These are phyloP conservation scores for Vaccinium vitisidaea DNA, from an alignment of 148 eudicot species.

Conservation along the genomic window DNA sequence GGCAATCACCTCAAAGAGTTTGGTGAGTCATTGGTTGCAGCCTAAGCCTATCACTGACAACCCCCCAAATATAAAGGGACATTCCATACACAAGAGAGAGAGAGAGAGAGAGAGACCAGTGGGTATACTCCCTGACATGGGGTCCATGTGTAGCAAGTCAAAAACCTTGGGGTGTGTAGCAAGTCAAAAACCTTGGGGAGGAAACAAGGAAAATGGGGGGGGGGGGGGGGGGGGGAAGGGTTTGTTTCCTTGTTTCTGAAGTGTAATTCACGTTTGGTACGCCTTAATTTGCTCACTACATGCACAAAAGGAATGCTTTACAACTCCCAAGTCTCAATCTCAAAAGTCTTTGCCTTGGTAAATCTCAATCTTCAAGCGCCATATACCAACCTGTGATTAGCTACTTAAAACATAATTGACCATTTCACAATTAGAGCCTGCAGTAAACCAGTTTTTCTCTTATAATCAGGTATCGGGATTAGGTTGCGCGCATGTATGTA, in stretches of 20 bases:
- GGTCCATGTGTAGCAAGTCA: not conserved
- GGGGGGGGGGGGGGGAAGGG: no score
- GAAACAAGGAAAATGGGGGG: not conserved
- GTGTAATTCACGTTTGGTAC: slow-evolving; percentile 2
- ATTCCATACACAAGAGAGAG: not conserved
- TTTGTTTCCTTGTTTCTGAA: not conserved
- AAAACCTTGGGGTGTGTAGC: not conserved
- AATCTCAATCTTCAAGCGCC: not conserved
- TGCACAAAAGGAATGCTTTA: not conserved
- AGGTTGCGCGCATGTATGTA: no score
- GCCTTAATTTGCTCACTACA: not conserved
- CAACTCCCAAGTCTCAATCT: not conserved
- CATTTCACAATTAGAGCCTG: not conserved
- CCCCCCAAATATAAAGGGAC: not conserved
- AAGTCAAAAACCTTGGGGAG: not conserved
- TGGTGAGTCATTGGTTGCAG: not conserved
- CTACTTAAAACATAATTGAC: not conserved
- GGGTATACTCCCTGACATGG: not conserved
- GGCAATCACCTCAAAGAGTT: not conserved
- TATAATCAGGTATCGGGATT: no score
- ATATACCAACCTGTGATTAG: not conserved
- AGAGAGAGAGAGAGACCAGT: not conserved
- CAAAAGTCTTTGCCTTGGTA: not conserved
- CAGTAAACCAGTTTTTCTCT: not conserved
- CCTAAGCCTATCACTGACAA: not conserved